Evolutionary conservation across 495 filamentous ascomycete genomes (phyloP).

Genomic region (Zalerion maritima): DNA sequence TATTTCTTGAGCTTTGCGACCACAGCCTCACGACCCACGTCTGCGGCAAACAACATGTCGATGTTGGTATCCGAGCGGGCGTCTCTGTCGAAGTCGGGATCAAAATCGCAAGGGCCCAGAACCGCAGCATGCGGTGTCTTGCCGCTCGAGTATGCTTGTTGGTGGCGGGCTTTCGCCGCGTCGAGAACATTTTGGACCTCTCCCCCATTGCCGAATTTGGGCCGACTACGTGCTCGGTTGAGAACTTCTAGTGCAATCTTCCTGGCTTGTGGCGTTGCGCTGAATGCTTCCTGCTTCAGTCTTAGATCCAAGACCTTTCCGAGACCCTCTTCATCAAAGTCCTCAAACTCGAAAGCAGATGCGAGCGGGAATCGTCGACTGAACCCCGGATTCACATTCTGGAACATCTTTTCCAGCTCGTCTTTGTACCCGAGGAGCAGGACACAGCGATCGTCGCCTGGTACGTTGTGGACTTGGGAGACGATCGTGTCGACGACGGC

Average conservation of each 20-base stretch:
- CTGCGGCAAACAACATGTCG: constrained; percentile 44
- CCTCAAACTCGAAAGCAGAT: constrained; percentile 53
- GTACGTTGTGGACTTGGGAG: constrained; percentile 61
- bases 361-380: constrained; percentile 51
- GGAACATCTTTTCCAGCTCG: constrained; percentile 67
- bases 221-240: constrained; percentile 25
- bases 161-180: constrained; percentile 42
- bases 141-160: constrained; percentile 30
- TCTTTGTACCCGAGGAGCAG: constrained; percentile 64
- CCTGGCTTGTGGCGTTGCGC: constrained; percentile 25
- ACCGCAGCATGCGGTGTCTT: constrained; percentile 7
- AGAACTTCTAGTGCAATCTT: constrained; percentile 28
- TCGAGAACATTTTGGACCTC: constrained; percentile 35
- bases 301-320: constrained; percentile 43
- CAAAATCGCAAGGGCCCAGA: constrained; percentile 53
- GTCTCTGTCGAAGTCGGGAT: constrained; percentile 46
- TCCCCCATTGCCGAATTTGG: constrained; percentile 42
- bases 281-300: constrained; percentile 30
- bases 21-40: constrained; percentile 50
- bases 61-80: constrained; percentile 36
- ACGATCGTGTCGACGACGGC: constrained; percentile 70
- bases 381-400: constrained; percentile 65
- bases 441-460: constrained; percentile 67
- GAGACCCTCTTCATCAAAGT: constrained; percentile 48
- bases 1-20: constrained; percentile 45